These are phyloP conservation scores for Serendipita vermifera DNA, from an alignment of 768 basidiomycete species.

Conservation along the genomic window DNA sequence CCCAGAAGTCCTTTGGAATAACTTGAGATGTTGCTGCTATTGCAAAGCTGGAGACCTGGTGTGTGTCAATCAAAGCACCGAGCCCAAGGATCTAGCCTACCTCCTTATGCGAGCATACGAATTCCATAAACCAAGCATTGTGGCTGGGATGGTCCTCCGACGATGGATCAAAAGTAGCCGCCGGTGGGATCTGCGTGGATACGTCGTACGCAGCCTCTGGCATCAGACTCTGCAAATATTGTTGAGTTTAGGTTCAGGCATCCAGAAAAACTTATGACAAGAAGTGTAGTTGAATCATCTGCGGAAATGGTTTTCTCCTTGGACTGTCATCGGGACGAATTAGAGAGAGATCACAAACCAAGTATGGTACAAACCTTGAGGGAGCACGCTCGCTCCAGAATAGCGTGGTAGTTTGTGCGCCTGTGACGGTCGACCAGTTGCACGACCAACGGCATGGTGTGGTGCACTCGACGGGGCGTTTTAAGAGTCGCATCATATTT, in stretches of 20 bases:
- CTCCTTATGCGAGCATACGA: conserved; percentile 50
- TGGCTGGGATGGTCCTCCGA: conserved; percentile 17
- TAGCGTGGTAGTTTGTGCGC: conserved; percentile 54
- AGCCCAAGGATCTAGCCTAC: conserved; percentile 26
- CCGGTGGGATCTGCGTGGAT: too few relatives aligned
- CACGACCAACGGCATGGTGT: conserved; percentile 39
- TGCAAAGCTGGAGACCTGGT: conserved; percentile 59
- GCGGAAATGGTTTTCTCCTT: conserved; percentile 36
- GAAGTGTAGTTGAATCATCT: conserved; percentile 50
- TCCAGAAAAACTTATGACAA: conserved; percentile 30
- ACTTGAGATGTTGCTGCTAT: conserved; percentile 48
- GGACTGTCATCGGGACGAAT: conserved; percentile 27
- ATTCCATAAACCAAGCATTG: conserved; percentile 74
- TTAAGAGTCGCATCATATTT: conserved; percentile 43
- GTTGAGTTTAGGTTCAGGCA: conserved; percentile 22
- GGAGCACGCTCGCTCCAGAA: conserved; percentile 55
- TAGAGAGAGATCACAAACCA: not conserved
- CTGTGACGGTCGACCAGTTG: conserved; percentile 53
- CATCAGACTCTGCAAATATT: too few relatives aligned
- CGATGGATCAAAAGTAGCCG: not conserved
- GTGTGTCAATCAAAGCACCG: not conserved
- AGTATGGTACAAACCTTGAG: conserved; percentile 44
- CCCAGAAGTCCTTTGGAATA: conserved; percentile 72
- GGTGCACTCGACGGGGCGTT: conserved; percentile 63
- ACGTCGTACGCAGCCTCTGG: too few relatives aligned